Base-by-base conservation (phyloP, 345 rosid species). In the Geranium rotundifolium region DNA sequence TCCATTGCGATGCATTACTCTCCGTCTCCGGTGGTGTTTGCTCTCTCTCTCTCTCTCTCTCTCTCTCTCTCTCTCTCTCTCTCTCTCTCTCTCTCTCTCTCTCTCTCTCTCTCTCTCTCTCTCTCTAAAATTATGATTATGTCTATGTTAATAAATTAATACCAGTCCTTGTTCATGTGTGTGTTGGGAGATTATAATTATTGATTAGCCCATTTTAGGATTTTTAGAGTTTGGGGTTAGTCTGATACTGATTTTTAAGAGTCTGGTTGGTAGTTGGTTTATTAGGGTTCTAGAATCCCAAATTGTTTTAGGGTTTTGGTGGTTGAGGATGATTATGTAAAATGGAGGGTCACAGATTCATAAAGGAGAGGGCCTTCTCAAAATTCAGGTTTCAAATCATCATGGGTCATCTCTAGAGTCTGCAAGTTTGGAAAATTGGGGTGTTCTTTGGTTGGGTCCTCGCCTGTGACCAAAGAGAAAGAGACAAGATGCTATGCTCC, bases 21-120 rank as follows among this genome's bases (percentile, higher is more conserved):
- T 55, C 58, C 34, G 27, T 23, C 27, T 59, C 39, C n/a, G 71
- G 63, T 66, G 67, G 60, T 62, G 73, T 62, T 60, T 67, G 39
- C n/a, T n/a, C n/a, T n/a, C n/a, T n/a, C n/a, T n/a, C 27, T 23
- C 27, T 23, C 27, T 23, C 27, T 23, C 27, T 23, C 27, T 23
- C 27, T 23, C 27, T 23, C 27, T 23, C 27, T 23, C 41, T 34
- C 54, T 68, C 59, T n/a, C n/a, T n/a, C n/a, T n/a, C n/a, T n/a
- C n/a, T n/a, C n/a, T n/a, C n/a, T n/a, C n/a, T n/a, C n/a, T n/a
- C n/a, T n/a, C n/a, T n/a, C n/a, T n/a, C n/a, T n/a, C n/a, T n/a
- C n/a, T n/a, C n/a, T n/a, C n/a, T n/a, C n/a, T n/a, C n/a, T n/a
- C n/a, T n/a, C n/a, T n/a, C n/a, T n/a, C n/a, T n/a, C n/a, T n/a